These are phyloP conservation scores for Metschnikowia reukaufii DNA, from an alignment of 805 yeast species.

Conservation along the genomic window DNA sequence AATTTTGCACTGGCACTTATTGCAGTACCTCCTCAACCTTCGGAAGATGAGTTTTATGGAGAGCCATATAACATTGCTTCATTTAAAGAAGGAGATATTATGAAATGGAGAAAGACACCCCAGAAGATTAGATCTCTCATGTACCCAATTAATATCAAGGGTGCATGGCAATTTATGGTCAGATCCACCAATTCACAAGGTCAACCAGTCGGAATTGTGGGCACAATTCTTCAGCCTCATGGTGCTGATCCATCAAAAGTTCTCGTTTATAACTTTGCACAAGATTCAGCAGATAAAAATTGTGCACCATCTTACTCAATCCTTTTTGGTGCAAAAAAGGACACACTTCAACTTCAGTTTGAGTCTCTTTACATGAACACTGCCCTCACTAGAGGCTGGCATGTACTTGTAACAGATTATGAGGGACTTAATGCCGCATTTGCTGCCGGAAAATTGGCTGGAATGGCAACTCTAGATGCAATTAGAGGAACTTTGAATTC, in stretches of 20 bases:
- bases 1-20: not conserved
- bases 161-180: slow-evolving; percentile 26
- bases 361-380: slow-evolving; percentile 19
- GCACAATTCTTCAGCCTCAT: slow-evolving; percentile 25
- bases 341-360: slow-evolving; percentile 18
- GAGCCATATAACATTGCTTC: slow-evolving; percentile 8
- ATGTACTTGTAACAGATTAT: slow-evolving; percentile 35
- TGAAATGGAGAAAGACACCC: slow-evolving; percentile 11
- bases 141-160: slow-evolving; percentile 13
- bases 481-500: slow-evolving; percentile 28
- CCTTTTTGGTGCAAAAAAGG: slow-evolving; percentile 15
- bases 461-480: slow-evolving; percentile 31
- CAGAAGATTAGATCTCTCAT: slow-evolving; percentile 10
- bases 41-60: slow-evolving; percentile 12
- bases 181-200: slow-evolving; percentile 24
- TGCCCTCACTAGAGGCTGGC: slow-evolving; percentile 30
- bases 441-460: slow-evolving; percentile 33
- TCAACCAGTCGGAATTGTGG: slow-evolving; percentile 22
- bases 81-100: slow-evolving; percentile 11
- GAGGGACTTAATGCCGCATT: slow-evolving; percentile 35
- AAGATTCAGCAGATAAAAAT: slow-evolving; percentile 22
- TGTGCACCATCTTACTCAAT: slow-evolving; percentile 26
- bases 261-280: slow-evolving; percentile 22
- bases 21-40: not conserved
- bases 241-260: slow-evolving; percentile 25